Conservation (phyloP, 352 stramenopile species). For the Globisporangium perplexum region DNA sequence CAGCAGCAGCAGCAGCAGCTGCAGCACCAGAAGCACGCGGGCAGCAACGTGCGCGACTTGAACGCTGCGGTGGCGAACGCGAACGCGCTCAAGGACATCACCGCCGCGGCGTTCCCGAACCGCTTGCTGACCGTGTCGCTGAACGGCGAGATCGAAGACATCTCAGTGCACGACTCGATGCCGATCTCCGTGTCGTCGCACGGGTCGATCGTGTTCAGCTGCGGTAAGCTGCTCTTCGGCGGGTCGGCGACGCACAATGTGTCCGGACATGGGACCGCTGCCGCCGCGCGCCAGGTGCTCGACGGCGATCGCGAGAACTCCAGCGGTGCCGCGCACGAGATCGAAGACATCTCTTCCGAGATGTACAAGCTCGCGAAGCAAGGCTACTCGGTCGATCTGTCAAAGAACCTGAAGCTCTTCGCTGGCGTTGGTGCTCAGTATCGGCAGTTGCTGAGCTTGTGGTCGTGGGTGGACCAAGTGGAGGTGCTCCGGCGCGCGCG, state of each 20-base stretch:
- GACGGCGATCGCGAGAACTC: constrained; percentile 20
- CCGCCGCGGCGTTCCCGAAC: constrained; percentile 71
- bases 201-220: constrained; percentile 69
- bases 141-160: constrained; percentile 75
- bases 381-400: constrained; percentile 70
- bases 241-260: constrained; percentile 18
- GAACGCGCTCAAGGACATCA: constrained; percentile 28
- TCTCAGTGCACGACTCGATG: constrained; percentile 86
- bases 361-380: constrained; percentile 75
- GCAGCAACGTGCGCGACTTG: not conserved
- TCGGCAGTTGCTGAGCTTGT: constrained; percentile 56
- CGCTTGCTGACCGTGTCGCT: constrained; percentile 67
- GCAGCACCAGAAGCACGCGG: too few relatives aligned
- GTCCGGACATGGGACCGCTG: constrained; percentile 27
- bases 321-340: too few relatives aligned
- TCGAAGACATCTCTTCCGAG: constrained; percentile 63
- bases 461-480: constrained; percentile 83
- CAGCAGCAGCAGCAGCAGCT: not conserved
- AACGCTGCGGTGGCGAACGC: constrained; percentile 15
- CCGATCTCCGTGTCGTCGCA: constrained; percentile 71
- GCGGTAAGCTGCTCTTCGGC: constrained; percentile 62
- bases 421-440: constrained; percentile 26
- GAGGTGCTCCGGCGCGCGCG: constrained; percentile 64
- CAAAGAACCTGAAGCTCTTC: constrained; percentile 77
- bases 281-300: constrained; percentile 28